Evolutionary conservation across 2,329 filamentous ascomycete species (phyloP).

Genomic region (Juglanconis oblonga): DNA sequence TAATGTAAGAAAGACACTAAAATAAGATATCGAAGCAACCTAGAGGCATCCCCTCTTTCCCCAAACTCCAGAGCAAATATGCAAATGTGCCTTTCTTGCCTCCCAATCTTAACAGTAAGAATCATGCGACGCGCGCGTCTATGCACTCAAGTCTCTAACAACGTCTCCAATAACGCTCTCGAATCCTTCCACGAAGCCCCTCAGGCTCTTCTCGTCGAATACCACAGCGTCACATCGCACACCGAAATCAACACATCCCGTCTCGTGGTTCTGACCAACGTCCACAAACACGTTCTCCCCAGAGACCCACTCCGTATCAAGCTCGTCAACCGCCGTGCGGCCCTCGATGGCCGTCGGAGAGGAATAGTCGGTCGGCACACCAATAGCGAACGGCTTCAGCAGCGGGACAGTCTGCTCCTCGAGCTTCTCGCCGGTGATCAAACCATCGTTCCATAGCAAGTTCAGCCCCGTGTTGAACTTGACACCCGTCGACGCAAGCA

Average conservation of each 20-base stretch:
- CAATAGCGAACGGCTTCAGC: conserved; percentile 8
- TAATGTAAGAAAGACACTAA: too few relatives aligned
- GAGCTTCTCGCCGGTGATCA: background rate
- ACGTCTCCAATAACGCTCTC: background rate
- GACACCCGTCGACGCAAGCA: conserved; percentile 10
- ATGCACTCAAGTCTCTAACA: too few relatives aligned
- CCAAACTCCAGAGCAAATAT: too few relatives aligned
- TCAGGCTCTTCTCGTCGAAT: background rate
- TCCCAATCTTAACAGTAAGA: too few relatives aligned
- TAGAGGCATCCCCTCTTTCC: too few relatives aligned
- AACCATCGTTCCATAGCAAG: conserved; percentile 13
- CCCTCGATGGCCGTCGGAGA: conserved; percentile 8
- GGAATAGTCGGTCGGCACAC: conserved; percentile 17
- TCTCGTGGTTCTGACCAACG: conserved; percentile 2
- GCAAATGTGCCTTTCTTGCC: too few relatives aligned
- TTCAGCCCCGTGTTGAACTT: conserved; percentile 19
- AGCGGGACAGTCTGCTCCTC: background rate
- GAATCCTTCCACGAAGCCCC: background rate
- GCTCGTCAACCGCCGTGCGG: conserved; percentile 5
- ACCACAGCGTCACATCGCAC: background rate
- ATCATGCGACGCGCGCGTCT: background rate
- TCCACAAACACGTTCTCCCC: conserved; percentile 15
- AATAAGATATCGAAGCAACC: too few relatives aligned
- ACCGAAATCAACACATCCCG: background rate
- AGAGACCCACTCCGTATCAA: conserved; percentile 8